Conservation (phyloP, 164 flowering plant species). For the Santalum album region DNA sequence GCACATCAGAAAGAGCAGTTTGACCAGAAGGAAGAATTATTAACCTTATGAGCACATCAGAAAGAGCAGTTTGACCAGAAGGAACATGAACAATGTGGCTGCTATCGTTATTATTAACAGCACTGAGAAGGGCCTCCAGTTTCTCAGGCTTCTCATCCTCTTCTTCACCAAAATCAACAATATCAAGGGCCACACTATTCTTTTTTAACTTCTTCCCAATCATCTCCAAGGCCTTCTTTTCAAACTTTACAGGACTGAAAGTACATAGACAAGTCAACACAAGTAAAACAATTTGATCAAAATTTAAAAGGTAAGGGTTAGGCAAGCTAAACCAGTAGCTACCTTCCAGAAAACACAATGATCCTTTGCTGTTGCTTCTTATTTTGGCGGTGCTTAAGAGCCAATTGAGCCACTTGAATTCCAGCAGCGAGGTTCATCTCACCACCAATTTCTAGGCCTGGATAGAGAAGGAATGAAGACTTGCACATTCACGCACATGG, state of each 20-base stretch:
- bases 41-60: constrained; percentile 89
- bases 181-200: constrained; percentile 94
- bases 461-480: neutral
- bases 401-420: constrained; percentile 88
- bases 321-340: neutral
- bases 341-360: constrained; percentile 98
- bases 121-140: constrained; percentile 74
- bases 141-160: constrained; percentile 84
- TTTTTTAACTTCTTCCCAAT: constrained; percentile 87
- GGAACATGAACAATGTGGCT: constrained; percentile 94
- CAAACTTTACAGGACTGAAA: constrained; percentile 77
- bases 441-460: constrained; percentile 92
- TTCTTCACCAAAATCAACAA: constrained; percentile 90
- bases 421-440: constrained; percentile 89
- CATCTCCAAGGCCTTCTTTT: constrained; percentile 74
- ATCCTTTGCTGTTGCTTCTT: constrained; percentile 93
- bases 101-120: constrained; percentile 82
- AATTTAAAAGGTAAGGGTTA: neutral
- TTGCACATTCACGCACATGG: too few species aligned
- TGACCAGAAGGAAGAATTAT: neutral
- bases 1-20: too few species aligned
- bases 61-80: constrained; percentile 72
- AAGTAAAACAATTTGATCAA: neutral
- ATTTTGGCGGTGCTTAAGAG: constrained; percentile 94
- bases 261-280: neutral